Evolutionary conservation across 192 early-diverging fungal genomes (phyloP).

Genomic region (Pilaira anomala): DNA sequence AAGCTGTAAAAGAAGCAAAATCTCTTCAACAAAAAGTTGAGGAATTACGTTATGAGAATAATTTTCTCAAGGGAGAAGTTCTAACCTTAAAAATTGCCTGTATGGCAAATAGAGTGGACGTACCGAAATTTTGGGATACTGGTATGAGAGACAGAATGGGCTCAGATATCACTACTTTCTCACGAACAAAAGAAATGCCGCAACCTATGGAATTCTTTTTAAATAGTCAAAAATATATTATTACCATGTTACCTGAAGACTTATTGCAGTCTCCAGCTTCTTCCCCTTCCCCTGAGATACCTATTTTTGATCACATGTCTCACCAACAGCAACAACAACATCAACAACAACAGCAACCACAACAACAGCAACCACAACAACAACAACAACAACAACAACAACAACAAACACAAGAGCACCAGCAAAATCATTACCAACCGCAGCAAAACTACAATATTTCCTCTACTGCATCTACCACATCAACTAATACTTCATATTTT

Average conservation of each 20-base stretch:
- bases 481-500: background rate
- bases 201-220: conserved; percentile 15
- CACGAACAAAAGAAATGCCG: conserved; percentile 2
- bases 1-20: conserved; percentile 41
- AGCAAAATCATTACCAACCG: too few species aligned
- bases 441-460: background rate
- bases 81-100: conserved; percentile 33
- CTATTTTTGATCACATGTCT: background rate
- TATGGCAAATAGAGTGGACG: conserved; percentile 25
- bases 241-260: conserved; percentile 11
- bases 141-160: conserved; percentile 16
- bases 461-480: background rate
- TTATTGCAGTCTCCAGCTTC: background rate
- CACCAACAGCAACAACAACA: too few species aligned
- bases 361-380: too few species aligned
- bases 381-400: too few species aligned
- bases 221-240: conserved; percentile 5
- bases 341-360: too few species aligned
- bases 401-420: too few species aligned
- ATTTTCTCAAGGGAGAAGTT: conserved; percentile 42
- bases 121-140: conserved; percentile 32
- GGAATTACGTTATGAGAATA: conserved; percentile 40
- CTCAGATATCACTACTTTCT: conserved; percentile 8
- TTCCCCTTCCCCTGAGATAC: conserved; percentile 4
- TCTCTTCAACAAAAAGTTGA: conserved; percentile 42